Conservation (phyloP, 1,284 basidiomycete genomes). For the Neonothopanus nambi region DNA sequence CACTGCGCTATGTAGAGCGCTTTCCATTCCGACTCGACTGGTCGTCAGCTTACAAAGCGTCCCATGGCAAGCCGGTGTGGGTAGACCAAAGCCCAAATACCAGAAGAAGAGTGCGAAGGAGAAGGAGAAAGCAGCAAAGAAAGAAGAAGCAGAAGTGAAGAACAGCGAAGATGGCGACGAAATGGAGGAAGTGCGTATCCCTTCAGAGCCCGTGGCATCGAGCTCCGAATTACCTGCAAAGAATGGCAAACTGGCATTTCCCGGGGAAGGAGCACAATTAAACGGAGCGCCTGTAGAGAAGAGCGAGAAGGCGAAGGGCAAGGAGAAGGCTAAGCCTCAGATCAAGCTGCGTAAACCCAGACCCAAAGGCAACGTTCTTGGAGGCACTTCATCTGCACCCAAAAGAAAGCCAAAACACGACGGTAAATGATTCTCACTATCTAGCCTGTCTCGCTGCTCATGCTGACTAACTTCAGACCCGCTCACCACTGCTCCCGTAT, state of each 20-base stretch:
- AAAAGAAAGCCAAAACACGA: constrained; percentile 3
- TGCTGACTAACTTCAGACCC: constrained; percentile 42
- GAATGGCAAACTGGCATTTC: constrained; percentile 30
- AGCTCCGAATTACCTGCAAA: constrained; percentile 11
- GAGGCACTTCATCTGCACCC: background rate
- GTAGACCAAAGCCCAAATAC: constrained; percentile 49
- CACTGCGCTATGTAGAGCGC: constrained; percentile 84
- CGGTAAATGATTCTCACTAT: background rate
- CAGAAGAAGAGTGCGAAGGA: constrained; percentile 40
- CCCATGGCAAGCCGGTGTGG: constrained; percentile 73
- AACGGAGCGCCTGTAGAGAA: constrained; percentile 37
- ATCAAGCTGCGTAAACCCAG: constrained; percentile 59
- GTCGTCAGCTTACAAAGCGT: constrained; percentile 91
- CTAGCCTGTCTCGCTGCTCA: background rate
- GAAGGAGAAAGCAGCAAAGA: constrained; percentile 24
- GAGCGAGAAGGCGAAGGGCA: constrained; percentile 51
- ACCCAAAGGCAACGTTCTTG: constrained; percentile 44
- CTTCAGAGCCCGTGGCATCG: constrained; percentile 9
- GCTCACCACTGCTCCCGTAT: constrained; percentile 77
- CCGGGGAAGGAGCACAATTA: constrained; percentile 40
- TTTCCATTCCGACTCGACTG: constrained; percentile 86
- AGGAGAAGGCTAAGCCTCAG: constrained; percentile 50
- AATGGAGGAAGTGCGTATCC: background rate
- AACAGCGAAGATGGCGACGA: constrained; percentile 8
- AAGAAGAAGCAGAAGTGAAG: constrained; percentile 35